Evolutionary conservation across 192 early-diverging fungal genomes (phyloP), one percentile per base, ranked within the genome.

Genomic region (Chytriomyces sp.): DNA sequence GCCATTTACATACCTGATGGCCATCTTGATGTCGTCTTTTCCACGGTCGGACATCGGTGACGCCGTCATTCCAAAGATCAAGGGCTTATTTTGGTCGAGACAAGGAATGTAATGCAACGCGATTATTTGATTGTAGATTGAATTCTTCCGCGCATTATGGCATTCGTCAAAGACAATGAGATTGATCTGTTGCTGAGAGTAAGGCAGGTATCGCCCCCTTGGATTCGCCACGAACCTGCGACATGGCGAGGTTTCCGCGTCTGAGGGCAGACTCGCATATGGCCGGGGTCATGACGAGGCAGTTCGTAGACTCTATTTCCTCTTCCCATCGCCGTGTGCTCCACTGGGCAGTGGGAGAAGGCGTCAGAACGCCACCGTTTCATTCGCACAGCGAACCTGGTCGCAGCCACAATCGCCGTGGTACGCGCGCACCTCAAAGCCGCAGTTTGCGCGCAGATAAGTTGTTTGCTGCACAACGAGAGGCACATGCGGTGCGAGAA

Each of bases 101-200:
- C 79, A 80, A 19, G 76, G 70, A 44, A 80, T 70, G 75, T 96
- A 96, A 76, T 94, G 93, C 58, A 92, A 86, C 41, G 83, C 83
- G 91, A 98, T 93, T 34, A 96, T 88, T 25, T 89, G 74, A 56
- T 89, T 82, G 76, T 91, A 95, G 0, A 90, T 89, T 67, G 94
- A 92, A 34, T 83, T 81, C 63, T 88, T 87, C 22, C 89, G 78
- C 4, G 94, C 85, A 74, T 98, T 93, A 80, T 98, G 96, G 59
- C 91, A 93, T 75, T 98, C 96, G 76, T 98, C 96, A 83, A 98
- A 93, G 25, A 98, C 85, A 8, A 98, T 77, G 61, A 98, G 72
- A 73, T 91, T 84, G 34, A 96, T 86, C 85, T 91, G n/a, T 44
- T 44, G 7, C 8, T 32, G 25, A 4, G 34, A 22, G 61, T 57